phyloP scores from a whole-genome alignment of 208 protist genomes.

The Trichomonas tenax region DNA sequence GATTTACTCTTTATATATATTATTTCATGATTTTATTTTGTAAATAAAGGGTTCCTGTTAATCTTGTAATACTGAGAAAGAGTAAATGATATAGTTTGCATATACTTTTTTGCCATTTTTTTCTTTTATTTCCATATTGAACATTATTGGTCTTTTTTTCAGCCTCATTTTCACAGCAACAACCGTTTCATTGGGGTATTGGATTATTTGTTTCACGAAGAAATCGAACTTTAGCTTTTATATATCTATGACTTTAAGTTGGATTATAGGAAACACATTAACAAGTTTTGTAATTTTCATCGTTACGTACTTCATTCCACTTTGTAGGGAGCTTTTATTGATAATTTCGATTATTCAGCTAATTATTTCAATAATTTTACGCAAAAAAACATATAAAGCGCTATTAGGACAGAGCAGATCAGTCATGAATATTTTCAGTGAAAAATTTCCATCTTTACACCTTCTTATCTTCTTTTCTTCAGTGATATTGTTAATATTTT shows the following conservation, averaged over 20 bases:
- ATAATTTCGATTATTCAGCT: not conserved
- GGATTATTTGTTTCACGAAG: not conserved
- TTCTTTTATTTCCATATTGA: not conserved
- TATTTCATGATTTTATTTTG: not conserved
- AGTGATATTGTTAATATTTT: not conserved
- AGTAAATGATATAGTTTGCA: no score
- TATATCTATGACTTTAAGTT: not conserved
- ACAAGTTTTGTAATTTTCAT: not conserved
- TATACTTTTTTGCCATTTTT: not conserved
- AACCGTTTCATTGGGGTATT: not conserved
- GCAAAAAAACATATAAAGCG: not conserved
- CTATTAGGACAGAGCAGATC: not conserved
- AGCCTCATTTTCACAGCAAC: not conserved
- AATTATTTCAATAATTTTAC: not conserved
- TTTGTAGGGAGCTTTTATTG: not conserved
- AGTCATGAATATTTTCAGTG: not conserved
- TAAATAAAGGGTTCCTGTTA: no score
- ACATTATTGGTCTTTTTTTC: not conserved
- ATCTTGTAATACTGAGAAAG: no score
- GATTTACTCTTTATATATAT: not conserved
- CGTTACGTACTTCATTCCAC: not conserved
- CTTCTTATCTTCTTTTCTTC: not conserved
- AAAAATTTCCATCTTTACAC: not conserved
- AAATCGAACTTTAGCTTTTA: not conserved
- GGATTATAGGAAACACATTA: not conserved